A percentile compares a stretch with the other conserved stretches of the same genome.
Conservation (phyloP, 345 rosid genomes). For the Eucalyptus marginata region DNA sequence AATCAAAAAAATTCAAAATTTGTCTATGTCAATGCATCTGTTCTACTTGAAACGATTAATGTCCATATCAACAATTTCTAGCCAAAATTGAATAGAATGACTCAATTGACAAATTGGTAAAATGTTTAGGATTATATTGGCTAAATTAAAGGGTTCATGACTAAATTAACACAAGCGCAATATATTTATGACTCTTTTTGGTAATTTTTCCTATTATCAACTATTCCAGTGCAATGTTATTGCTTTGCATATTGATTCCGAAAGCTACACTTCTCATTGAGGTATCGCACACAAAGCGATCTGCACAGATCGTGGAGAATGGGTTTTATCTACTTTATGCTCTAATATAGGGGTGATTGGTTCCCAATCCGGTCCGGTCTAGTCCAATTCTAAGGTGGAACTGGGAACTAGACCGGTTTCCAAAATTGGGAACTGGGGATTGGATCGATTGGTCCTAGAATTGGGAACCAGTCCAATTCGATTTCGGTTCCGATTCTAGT, state of each 20-base stretch:
- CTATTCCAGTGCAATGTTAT: not conserved
- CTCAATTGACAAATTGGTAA: no score
- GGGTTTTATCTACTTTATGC: not conserved
- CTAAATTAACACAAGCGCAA: not conserved
- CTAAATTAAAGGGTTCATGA: not conserved
- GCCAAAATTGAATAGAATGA: not conserved
- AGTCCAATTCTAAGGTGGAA: no score
- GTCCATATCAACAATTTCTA: no score
- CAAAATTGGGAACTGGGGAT: no score
- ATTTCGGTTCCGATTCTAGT: no score
- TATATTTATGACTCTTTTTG: accelerated
- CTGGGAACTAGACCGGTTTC: no score
- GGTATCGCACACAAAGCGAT: not conserved
- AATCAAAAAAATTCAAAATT: no score
- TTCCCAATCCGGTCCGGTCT: accelerated
- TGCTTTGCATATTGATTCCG: no score
- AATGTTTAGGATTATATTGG: not conserved
- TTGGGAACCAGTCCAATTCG: no score
- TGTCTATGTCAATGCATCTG: accelerated
- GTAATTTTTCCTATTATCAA: not conserved
- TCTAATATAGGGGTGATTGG: not conserved
- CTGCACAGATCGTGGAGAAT: no score
- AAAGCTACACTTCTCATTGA: not conserved
- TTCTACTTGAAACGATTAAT: no score
- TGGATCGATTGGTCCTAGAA: no score